A percentile compares a stretch with the other conserved stretches of the same genome.
Conservation (phyloP, 2,329 filamentous ascomycete genomes). For the Fusarium domesticum region DNA sequence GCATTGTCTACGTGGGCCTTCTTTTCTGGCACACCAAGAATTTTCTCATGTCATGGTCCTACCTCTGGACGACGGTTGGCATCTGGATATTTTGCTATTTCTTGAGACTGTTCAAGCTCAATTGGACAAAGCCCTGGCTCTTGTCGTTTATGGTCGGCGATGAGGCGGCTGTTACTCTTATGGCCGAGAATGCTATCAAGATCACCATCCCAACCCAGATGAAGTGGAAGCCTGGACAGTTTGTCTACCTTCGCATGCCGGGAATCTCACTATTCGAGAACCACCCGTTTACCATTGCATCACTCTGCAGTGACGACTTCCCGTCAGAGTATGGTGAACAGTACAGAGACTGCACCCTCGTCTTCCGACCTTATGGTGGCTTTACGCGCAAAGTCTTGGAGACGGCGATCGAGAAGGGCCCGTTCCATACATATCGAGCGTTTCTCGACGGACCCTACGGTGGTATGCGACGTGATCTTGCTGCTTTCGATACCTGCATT, state of each 20-base stretch:
- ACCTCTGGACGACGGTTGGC: constrained; percentile 75
- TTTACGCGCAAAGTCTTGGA: constrained; percentile 86
- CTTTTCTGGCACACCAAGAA: constrained; percentile 97
- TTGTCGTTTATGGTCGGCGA: constrained; percentile 84
- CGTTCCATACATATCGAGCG: constrained; percentile 86
- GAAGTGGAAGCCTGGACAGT: constrained; percentile 90
- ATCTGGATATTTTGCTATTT: constrained; percentile 77
- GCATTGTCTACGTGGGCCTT: constrained; percentile 75
- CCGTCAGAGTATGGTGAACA: constrained; percentile 86
- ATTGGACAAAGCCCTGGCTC: constrained; percentile 81
- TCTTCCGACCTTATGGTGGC: constrained; percentile 87
- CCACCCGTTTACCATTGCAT: constrained; percentile 93
- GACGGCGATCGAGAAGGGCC: constrained; percentile 78
- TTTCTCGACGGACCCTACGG: constrained; percentile 95
- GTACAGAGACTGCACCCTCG: constrained; percentile 83
- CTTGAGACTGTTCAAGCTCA: constrained; percentile 76
- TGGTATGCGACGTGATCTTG: constrained; percentile 84
- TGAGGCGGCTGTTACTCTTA: constrained; percentile 82
- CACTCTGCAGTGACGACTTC: constrained; percentile 88
- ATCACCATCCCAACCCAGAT: constrained; percentile 91
- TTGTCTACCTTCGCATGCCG: constrained; percentile 91
- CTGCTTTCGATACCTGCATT: constrained; percentile 90
- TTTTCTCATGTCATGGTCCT: constrained; percentile 84
- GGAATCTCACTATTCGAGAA: constrained; percentile 88
- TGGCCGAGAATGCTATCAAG: constrained; percentile 93